Evolutionary conservation across 768 basidiomycete species (phyloP).

Genomic region (Agrocybe pediades): DNA sequence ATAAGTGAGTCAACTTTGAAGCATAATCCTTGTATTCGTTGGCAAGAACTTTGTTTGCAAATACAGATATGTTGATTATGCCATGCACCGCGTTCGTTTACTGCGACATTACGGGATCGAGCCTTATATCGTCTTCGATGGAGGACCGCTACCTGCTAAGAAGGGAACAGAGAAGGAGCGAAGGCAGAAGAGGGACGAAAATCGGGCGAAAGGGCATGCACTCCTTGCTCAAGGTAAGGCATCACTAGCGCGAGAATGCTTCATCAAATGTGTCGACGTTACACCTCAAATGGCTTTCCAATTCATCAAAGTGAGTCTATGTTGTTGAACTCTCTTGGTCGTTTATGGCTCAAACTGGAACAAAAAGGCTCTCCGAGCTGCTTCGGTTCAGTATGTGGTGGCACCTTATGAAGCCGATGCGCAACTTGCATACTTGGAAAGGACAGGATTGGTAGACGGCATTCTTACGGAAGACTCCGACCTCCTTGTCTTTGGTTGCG

Average conservation of each 20-base stretch:
- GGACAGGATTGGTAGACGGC: slow-evolving; percentile 78
- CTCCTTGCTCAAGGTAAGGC: slow-evolving; percentile 78
- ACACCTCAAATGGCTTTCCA: slow-evolving; percentile 98
- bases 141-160: slow-evolving; percentile 94
- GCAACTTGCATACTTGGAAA: slow-evolving; percentile 92
- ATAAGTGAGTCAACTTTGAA: slow-evolving; percentile 58
- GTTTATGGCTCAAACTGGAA: slow-evolving; percentile 6
- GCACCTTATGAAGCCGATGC: slow-evolving; percentile 99
- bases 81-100: slow-evolving; percentile 89
- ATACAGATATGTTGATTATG: slow-evolving; percentile 91
- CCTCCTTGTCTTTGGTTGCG: slow-evolving; percentile 95
- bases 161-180: slow-evolving; percentile 84
- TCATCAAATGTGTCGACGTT: slow-evolving; percentile 90
- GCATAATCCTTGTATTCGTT: not conserved
- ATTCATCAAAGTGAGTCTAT: slow-evolving; percentile 79
- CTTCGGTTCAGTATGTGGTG: slow-evolving; percentile 82
- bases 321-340: not conserved
- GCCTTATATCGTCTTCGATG: slow-evolving; percentile 95
- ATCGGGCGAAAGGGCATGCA: slow-evolving; percentile 69
- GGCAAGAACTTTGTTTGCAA: not conserved
- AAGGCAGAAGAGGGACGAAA: slow-evolving; percentile 74
- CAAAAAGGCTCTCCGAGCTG: slow-evolving; percentile 80
- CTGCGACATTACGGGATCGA: slow-evolving; percentile 81
- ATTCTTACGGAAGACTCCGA: slow-evolving; percentile 99
- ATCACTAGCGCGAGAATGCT: slow-evolving; percentile 83